Conservation (phyloP, 2,329 filamentous ascomycete genomes). For the Raffaelea ambrosiae region DNA sequence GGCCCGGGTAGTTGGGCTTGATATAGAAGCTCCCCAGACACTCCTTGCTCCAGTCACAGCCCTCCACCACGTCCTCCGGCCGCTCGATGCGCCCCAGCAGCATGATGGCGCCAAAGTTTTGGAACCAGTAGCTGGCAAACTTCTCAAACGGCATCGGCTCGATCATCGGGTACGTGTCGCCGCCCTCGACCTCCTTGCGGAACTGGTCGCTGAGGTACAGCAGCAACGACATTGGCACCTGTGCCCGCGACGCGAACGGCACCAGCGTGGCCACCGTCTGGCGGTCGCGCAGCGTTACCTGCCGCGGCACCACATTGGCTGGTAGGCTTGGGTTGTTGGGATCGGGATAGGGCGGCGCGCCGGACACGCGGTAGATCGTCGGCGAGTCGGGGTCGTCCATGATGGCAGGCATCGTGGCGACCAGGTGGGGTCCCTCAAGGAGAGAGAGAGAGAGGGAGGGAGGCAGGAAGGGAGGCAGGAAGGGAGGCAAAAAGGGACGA, state of each 20-base stretch:
- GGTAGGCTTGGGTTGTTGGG: slow-evolving; percentile 56
- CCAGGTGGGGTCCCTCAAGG: neutral
- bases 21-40: slow-evolving; percentile 90
- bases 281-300: slow-evolving; percentile 75
- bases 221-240: slow-evolving; percentile 68
- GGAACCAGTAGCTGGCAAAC: slow-evolving; percentile 83
- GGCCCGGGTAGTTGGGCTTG: slow-evolving; percentile 86
- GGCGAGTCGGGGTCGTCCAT: slow-evolving; percentile 67
- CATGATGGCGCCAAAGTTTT: slow-evolving; percentile 84
- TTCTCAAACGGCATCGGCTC: slow-evolving; percentile 63
- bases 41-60: slow-evolving; percentile 67
- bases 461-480: neutral
- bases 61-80: slow-evolving; percentile 46
- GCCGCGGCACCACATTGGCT: slow-evolving; percentile 58
- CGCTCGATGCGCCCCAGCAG: slow-evolving; percentile 65
- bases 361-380: slow-evolving; percentile 62
- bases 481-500: neutral
- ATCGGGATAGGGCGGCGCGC: slow-evolving; percentile 55
- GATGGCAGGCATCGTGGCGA: slow-evolving; percentile 59
- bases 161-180: slow-evolving; percentile 86
- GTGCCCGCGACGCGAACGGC: slow-evolving; percentile 67
- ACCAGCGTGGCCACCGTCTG: slow-evolving; percentile 77
- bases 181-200: slow-evolving; percentile 84
- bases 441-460: neutral
- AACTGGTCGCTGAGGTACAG: slow-evolving; percentile 75